These are phyloP conservation scores for Aspergillus bertholletiae DNA, from an alignment of 495 filamentous ascomycete species.

Conservation along the genomic window DNA sequence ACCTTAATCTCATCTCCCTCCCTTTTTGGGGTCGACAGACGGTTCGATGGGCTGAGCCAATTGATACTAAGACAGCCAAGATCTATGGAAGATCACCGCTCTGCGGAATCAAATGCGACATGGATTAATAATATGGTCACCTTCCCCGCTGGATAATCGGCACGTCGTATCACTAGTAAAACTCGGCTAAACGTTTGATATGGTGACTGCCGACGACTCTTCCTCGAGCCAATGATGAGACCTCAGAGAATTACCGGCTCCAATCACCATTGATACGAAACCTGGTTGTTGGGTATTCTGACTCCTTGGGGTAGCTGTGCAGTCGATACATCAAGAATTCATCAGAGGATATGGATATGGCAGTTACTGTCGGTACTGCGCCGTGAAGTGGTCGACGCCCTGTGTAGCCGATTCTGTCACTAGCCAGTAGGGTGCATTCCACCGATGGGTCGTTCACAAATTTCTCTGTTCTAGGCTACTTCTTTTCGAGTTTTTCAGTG, in stretches of 20 bases:
- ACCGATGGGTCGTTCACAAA: neutral
- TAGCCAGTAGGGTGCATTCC: neutral
- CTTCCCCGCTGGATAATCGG: constrained; percentile 26
- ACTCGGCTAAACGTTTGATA: neutral
- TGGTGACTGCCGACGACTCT: neutral
- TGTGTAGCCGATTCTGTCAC: neutral
- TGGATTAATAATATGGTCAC: constrained; percentile 3
- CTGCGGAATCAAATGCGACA: too few relatives aligned
- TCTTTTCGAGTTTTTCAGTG: neutral
- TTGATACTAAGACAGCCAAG: too few relatives aligned
- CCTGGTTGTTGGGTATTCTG: neutral
- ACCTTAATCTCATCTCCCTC: neutral
- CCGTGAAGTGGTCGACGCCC: neutral
- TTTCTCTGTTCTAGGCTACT: neutral
- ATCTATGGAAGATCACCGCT: neutral
- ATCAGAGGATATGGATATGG: neutral
- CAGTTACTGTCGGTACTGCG: neutral
- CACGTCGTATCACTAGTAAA: constrained; percentile 10
- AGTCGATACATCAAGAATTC: neutral
- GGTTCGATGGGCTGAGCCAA: neutral
- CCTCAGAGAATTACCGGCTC: too few relatives aligned
- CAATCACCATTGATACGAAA: neutral
- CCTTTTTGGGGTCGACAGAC: neutral
- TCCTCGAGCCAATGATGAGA: constrained; percentile 7
- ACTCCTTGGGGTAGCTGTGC: neutral